phyloP scores from a whole-genome alignment of 768 basidiomycete species.

The Grammothele lineata region DNA sequence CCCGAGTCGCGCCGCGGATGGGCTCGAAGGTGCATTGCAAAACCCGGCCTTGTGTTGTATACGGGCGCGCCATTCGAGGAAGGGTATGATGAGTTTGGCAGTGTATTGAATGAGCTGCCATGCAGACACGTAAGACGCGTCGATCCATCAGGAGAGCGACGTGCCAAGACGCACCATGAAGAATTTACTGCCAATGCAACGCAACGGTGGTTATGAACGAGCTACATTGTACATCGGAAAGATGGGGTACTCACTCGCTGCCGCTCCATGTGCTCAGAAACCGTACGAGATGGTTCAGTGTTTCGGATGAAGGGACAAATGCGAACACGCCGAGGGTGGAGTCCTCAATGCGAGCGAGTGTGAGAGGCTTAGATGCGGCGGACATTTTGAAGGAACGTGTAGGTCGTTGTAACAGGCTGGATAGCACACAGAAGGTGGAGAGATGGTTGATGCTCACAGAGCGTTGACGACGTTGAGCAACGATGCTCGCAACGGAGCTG shows the following conservation, averaged over 20 bases:
- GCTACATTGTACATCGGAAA: neutral
- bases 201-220: too few species aligned
- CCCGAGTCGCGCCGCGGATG: constrained; percentile 44
- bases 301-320: constrained; percentile 53
- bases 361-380: constrained; percentile 39
- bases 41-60: constrained; percentile 64
- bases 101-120: constrained; percentile 68
- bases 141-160: neutral
- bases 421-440: too few species aligned
- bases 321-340: constrained; percentile 60
- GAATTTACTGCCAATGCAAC: constrained; percentile 56
- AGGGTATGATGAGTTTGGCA: constrained; percentile 63
- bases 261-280: constrained; percentile 83
- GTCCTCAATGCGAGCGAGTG: constrained; percentile 55
- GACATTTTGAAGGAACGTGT: constrained; percentile 47
- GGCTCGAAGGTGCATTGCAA: constrained; percentile 48
- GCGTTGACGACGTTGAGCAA: too few species aligned
- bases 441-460: too few species aligned
- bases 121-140: constrained; percentile 2
- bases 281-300: constrained; percentile 67
- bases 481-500: neutral
- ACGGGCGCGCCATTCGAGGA: constrained; percentile 62
- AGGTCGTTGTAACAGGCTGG: too few species aligned
- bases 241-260: constrained; percentile 54
- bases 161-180: constrained; percentile 67